These are phyloP conservation scores for Podaxis rugospora DNA, from an alignment of 768 basidiomycete genomes.

Conservation along the genomic window DNA sequence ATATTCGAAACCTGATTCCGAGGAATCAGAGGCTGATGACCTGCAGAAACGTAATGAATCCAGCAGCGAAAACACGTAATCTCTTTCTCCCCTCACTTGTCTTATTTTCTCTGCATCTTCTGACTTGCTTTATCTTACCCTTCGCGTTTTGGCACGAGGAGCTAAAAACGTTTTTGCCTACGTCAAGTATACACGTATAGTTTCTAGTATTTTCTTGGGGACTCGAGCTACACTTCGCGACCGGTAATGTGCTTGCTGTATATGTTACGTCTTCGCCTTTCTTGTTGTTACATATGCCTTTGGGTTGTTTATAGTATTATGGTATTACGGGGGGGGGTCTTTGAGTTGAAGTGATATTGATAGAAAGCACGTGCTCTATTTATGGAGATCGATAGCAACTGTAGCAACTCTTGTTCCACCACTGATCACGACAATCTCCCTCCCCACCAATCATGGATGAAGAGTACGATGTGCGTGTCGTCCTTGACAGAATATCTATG, in stretches of 20 bases:
- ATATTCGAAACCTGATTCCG: conserved; percentile 14
- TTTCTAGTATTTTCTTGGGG: conserved; percentile 10
- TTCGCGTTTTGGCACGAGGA: not conserved
- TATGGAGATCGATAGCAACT: conserved; percentile 12
- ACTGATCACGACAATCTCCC: conserved; percentile 16
- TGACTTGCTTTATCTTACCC: not conserved
- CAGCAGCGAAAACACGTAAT: not conserved
- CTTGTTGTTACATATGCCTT: conserved; percentile 6
- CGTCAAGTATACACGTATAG: conserved; percentile 13
- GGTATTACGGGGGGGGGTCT: not conserved
- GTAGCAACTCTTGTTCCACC: conserved; percentile 19
- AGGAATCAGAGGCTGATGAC: conserved; percentile 23
- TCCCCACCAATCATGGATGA: conserved; percentile 77
- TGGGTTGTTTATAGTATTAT: not conserved
- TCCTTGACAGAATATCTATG: conserved; percentile 8
- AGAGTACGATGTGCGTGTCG: conserved; percentile 81
- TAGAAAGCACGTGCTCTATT: conserved; percentile 10
- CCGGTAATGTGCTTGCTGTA: not conserved
- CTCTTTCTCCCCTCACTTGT: not conserved
- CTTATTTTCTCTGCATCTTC: not conserved
- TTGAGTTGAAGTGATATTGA: not conserved
- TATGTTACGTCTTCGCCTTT: conserved; percentile 6
- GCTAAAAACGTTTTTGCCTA: not conserved
- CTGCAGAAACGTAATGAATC: conserved; percentile 21
- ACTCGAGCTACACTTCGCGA: not conserved